These are phyloP conservation scores for Termitomyces sp. DNA, from an alignment of 768 basidiomycete species.

Conservation along the genomic window DNA sequence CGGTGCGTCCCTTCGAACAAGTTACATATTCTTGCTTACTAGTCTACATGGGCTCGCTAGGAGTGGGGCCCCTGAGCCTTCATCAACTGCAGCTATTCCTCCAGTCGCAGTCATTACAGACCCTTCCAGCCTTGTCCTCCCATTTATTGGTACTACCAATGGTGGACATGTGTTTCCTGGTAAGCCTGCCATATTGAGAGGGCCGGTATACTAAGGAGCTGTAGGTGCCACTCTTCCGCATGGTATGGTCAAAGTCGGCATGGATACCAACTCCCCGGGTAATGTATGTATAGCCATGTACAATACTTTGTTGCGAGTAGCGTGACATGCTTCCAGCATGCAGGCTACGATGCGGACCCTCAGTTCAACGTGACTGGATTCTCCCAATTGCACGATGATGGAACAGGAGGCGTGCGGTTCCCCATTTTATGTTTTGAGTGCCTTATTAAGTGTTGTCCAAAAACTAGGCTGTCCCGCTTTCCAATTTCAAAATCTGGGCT, in stretches of 20 bases:
- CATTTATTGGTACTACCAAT: slow-evolving; percentile 63
- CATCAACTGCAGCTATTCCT: background rate
- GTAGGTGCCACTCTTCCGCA: slow-evolving; percentile 62
- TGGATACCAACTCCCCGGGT: slow-evolving; percentile 64
- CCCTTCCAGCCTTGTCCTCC: slow-evolving; percentile 45
- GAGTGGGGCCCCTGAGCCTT: background rate
- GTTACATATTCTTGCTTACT: background rate
- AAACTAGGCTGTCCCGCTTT: slow-evolving; percentile 45
- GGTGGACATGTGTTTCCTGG: slow-evolving; percentile 69
- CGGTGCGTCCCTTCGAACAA: background rate
- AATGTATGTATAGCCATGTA: slow-evolving; percentile 35
- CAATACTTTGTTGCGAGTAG: background rate
- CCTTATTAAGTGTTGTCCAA: background rate
- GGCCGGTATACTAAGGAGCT: background rate
- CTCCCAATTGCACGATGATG: slow-evolving; percentile 61
- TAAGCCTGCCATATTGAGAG: slow-evolving; percentile 17
- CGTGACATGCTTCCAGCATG: slow-evolving; percentile 30
- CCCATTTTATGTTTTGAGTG: background rate
- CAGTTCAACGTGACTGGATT: slow-evolving; percentile 50
- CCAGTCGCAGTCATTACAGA: slow-evolving; percentile 21
- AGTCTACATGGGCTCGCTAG: background rate
- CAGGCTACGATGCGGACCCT: slow-evolving; percentile 44
- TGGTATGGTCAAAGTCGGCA: slow-evolving; percentile 67
- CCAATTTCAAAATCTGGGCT: slow-evolving; percentile 62
- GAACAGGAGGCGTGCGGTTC: slow-evolving; percentile 52